Evolutionary conservation across 441 rosid species (phyloP), one percentile per base, ranked within the genome.

Genomic region (Adansonia grandidieri): DNA sequence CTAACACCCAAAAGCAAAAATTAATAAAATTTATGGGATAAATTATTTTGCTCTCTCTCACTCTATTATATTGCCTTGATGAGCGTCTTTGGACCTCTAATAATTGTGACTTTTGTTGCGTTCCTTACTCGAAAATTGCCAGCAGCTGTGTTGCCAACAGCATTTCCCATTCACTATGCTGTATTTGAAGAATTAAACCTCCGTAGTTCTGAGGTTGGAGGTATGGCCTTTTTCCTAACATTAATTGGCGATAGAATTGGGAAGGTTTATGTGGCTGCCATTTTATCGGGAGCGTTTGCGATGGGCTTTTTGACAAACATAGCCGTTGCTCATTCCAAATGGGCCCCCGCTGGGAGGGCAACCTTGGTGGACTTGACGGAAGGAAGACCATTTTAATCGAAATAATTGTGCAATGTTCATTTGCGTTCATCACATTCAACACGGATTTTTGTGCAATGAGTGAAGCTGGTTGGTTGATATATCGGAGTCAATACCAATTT

Each of bases 191-290:
- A 94, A 71, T 63, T 91, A 63, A 91, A 91, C 77, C 82, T 94
- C 5, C 37, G 91, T 2, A 89, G 90, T 83, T 94, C 98, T 11
- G 98, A 94, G 79, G 81, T 94, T 0, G 98, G 97, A 82, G 89
- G 37, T 62, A 79, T 91, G 74, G 90, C 98, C 5, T 64, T 92
- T 78, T 80, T 92, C 0, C 73, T 85, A 0, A 72, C 91, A 7
- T 68, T 92, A 3, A 66, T 94, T 9, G 75, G 88, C 4, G 97
- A 90, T 56, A 50, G 76, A 40, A 48, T 83, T 2, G 93, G 85
- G 47, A 87, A 32, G 37, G 37, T 1, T 32, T 32, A 79, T n/a
- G 82, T 86, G 28, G 84, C 85, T 48, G 73, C 74, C 10, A 89
- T 91, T 56, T 81, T 89, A 20, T 3, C 88, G 75, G 82, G 83